phyloP scores from a whole-genome alignment of 164 flowering plant genomes.

The Liriodendron chinense region DNA sequence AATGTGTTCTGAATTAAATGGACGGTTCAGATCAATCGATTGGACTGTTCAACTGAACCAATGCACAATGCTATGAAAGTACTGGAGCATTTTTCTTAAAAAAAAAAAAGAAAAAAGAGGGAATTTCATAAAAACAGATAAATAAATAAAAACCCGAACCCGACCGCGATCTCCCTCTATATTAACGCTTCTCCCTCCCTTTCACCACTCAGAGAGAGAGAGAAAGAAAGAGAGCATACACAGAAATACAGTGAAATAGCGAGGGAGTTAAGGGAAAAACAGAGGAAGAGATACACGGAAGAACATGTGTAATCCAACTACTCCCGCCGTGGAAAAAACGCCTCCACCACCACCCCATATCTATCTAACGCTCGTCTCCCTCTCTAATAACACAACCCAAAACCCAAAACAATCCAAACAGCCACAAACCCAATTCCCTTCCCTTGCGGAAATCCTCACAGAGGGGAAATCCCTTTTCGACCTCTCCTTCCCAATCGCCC shows the following conservation, averaged over 20 bases:
- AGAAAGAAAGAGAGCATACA: not conserved
- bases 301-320: conserved; percentile 13
- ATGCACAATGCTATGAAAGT: no score
- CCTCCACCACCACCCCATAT: conserved; percentile 24
- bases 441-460: conserved; percentile 31
- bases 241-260: not conserved
- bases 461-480: conserved; percentile 53
- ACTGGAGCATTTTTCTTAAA: not conserved
- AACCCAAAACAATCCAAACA: conserved; percentile 9
- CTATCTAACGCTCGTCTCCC: conserved; percentile 28
- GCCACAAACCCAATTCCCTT: conserved; percentile 12
- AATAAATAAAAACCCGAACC: not conserved
- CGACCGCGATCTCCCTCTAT: not conserved
- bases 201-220: not conserved
- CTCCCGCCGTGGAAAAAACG: not conserved
- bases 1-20: no score
- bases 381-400: conserved; percentile 14
- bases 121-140: no score
- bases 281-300: not conserved
- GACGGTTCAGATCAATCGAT: no score
- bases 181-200: not conserved
- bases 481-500: conserved; percentile 70
- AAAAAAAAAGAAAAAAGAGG: not conserved
- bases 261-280: not conserved
- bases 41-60: no score